Evolutionary conservation across 2,329 filamentous ascomycete genomes (phyloP).

Genomic region (Cladosporium sp.): DNA sequence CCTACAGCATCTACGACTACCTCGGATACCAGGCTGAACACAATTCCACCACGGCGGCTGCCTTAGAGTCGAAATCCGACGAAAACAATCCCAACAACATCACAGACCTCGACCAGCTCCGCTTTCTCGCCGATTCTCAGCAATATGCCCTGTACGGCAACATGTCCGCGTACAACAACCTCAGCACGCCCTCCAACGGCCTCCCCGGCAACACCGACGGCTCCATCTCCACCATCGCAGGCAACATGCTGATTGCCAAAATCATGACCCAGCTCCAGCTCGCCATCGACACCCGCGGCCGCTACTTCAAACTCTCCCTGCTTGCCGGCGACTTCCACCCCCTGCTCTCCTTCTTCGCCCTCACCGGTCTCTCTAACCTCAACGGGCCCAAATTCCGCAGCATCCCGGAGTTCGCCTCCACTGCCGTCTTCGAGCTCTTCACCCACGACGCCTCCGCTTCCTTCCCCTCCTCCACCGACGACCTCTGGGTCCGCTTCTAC

Average conservation of each 20-base stretch:
- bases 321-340: slow-evolving; percentile 47
- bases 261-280: slow-evolving; percentile 29
- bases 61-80: neutral
- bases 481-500: slow-evolving; percentile 51
- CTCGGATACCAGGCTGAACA: slow-evolving; percentile 49
- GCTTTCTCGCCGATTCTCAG: slow-evolving; percentile 45
- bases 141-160: slow-evolving; percentile 41
- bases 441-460: slow-evolving; percentile 21
- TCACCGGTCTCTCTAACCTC: slow-evolving; percentile 35
- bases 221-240: slow-evolving; percentile 34
- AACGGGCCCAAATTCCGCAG: slow-evolving; percentile 43
- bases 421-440: slow-evolving; percentile 49
- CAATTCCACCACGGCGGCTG: slow-evolving; percentile 39
- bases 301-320: slow-evolving; percentile 27
- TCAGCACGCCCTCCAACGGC: slow-evolving; percentile 7
- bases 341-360: slow-evolving; percentile 46
- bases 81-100: slow-evolving; percentile 15
- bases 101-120: slow-evolving; percentile 26
- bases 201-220: slow-evolving; percentile 18
- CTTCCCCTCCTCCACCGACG: slow-evolving; percentile 34
- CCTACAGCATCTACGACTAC: slow-evolving; percentile 51
- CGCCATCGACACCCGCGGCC: slow-evolving; percentile 25
- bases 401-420: slow-evolving; percentile 43
- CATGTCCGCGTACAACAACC: slow-evolving; percentile 28
- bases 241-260: slow-evolving; percentile 30